Evolutionary conservation across 129 eudicot species (phyloP).

Genomic region (Erigeron canadensis): DNA sequence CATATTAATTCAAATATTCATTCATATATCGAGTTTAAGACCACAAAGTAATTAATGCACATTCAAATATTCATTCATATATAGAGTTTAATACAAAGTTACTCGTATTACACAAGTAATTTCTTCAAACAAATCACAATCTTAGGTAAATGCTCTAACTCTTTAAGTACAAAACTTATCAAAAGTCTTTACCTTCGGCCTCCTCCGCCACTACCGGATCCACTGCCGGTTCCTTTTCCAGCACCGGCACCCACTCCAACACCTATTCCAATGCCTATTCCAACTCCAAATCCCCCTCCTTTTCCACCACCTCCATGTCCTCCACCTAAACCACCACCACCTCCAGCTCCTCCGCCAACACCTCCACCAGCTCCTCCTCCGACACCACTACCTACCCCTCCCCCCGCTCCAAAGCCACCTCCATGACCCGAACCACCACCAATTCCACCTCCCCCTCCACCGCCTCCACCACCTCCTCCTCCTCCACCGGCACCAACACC

Average conservation of each 20-base stretch:
- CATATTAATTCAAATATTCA: no score
- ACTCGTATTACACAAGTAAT: neutral
- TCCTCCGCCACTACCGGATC: conserved; percentile 26
- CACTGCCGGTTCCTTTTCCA: conserved; percentile 34
- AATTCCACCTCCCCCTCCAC: conserved; percentile 30
- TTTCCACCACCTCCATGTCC: conserved; percentile 41
- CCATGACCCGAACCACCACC: conserved; percentile 42
- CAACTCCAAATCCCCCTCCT: conserved; percentile 45
- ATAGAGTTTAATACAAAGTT: conserved; percentile 1
- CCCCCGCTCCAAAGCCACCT: conserved; percentile 32
- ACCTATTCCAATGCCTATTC: conserved; percentile 29
- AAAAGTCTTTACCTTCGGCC: conserved; percentile 11
- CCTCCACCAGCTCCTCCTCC: conserved; percentile 15
- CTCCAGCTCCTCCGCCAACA: conserved; percentile 21
- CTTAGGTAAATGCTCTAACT: neutral
- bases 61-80: neutral
- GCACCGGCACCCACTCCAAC: conserved; percentile 37
- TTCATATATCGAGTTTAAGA: no score
- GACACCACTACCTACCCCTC: conserved; percentile 24
- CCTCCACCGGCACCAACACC: conserved; percentile 41
- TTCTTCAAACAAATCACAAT: conserved; percentile 6
- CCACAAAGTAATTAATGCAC: no score
- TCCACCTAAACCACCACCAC: conserved; percentile 18
- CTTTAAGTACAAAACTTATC: conserved; percentile 16
- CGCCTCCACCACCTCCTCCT: conserved; percentile 35